These are phyloP conservation scores for Oryza punctata DNA, from an alignment of 176 grass and related monocot genomes.

Conservation along the genomic window DNA sequence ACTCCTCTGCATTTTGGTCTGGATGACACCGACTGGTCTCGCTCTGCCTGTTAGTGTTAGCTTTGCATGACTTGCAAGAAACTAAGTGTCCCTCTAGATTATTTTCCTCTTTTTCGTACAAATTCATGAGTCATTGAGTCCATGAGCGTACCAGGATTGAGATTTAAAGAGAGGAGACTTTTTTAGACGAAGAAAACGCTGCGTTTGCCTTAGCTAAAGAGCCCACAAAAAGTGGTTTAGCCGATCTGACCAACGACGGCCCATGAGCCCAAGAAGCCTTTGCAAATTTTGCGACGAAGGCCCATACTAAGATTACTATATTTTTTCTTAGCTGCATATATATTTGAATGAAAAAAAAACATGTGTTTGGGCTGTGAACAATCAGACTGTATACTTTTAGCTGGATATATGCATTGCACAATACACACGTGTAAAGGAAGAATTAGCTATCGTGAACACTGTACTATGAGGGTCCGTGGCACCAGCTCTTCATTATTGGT, in stretches of 20 bases:
- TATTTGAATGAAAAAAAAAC: not conserved
- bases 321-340: not conserved
- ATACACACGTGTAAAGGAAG: not conserved
- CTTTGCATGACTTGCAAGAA: constrained; percentile 10
- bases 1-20: not conserved
- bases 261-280: not conserved
- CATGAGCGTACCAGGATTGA: not conserved
- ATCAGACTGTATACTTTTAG: not conserved
- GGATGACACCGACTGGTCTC: not conserved
- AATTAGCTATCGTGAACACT: constrained; percentile 29
- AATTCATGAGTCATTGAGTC: no score
- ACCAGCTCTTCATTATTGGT: constrained; percentile 28
- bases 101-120: not conserved
- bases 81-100: not conserved
- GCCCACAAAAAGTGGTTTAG: not conserved
- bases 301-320: not conserved
- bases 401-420: not conserved
- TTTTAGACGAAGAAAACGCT: not conserved
- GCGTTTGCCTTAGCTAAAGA: not conserved
- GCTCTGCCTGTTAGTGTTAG: not conserved
- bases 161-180: not conserved
- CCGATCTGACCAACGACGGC: not conserved
- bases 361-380: not conserved
- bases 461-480: constrained; percentile 41
- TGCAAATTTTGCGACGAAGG: not conserved